phyloP scores from a whole-genome alignment of 129 eudicot genomes.

The Gnaphalium uliginosum region DNA sequence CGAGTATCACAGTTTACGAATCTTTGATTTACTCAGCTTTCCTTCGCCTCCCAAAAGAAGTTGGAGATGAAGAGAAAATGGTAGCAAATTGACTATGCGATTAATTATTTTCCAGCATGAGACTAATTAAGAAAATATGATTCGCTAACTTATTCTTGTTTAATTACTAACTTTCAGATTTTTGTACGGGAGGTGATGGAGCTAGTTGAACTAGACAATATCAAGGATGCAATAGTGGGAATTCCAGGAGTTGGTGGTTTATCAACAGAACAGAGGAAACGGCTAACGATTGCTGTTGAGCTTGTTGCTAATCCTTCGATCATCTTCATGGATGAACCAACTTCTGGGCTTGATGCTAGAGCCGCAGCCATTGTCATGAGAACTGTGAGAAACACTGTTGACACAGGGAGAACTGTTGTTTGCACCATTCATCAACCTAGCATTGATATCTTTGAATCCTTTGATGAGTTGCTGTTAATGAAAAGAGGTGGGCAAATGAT shows the following conservation, averaged over 20 bases:
- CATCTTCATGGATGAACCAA: slow-evolving; percentile 98
- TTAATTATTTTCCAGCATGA: background rate
- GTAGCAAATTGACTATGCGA: slow-evolving; percentile 29
- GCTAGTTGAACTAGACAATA: slow-evolving; percentile 66
- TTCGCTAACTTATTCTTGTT: background rate
- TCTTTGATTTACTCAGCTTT: slow-evolving; percentile 83
- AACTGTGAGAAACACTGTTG: slow-evolving; percentile 92
- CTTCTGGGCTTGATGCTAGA: slow-evolving; percentile 98
- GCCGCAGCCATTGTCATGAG: slow-evolving; percentile 99
- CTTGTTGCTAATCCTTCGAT: slow-evolving; percentile 98
- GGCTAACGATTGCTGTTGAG: slow-evolving; percentile 94
- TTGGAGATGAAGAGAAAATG: slow-evolving; percentile 74
- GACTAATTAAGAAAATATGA: background rate
- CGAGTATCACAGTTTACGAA: slow-evolving; percentile 73
- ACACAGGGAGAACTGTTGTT: slow-evolving; percentile 94
- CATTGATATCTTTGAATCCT: slow-evolving; percentile 93
- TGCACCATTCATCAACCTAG: slow-evolving; percentile 99
- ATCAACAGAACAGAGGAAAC: slow-evolving; percentile 88
- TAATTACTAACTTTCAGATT: slow-evolving; percentile 33
- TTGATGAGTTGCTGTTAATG: slow-evolving; percentile 76
- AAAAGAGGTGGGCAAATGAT: slow-evolving; percentile 97
- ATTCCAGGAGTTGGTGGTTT: slow-evolving; percentile 79
- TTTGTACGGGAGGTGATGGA: slow-evolving; percentile 86
- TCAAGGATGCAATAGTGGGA: slow-evolving; percentile 83
- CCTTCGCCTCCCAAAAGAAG: slow-evolving; percentile 89